These are phyloP conservation scores for Penicillium sp. DNA, from an alignment of 2,329 filamentous ascomycete species.

Conservation along the genomic window DNA sequence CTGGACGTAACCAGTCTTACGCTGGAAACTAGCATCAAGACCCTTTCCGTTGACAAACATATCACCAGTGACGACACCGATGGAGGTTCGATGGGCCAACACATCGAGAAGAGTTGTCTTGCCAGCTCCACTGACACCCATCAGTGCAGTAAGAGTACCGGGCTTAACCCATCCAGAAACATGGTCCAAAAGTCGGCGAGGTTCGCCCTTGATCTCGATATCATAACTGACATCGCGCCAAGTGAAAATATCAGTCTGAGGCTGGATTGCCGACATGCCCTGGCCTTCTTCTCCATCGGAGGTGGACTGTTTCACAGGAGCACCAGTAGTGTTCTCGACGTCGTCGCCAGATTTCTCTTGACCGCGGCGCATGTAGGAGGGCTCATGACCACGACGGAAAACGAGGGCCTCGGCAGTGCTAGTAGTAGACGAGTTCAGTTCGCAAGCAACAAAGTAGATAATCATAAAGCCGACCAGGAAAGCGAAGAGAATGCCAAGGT, in stretches of 20 bases:
- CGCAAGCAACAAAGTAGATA: slow-evolving; percentile 59
- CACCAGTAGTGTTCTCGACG: slow-evolving; percentile 1
- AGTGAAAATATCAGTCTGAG: slow-evolving; percentile 22
- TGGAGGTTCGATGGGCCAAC: slow-evolving; percentile 59
- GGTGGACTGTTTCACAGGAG: neutral
- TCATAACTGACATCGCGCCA: slow-evolving; percentile 66
- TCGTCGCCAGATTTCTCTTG: slow-evolving; percentile 7
- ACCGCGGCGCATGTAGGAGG: slow-evolving; percentile 19
- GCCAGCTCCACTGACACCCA: slow-evolving; percentile 65
- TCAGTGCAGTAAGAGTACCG: slow-evolving; percentile 57
- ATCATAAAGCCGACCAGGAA: slow-evolving; percentile 49
- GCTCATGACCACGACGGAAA: slow-evolving; percentile 63
- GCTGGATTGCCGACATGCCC: slow-evolving; percentile 13
- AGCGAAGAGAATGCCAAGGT: slow-evolving; percentile 69
- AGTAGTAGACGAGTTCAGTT: slow-evolving; percentile 54
- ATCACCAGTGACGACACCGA: slow-evolving; percentile 66
- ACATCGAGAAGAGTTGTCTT: slow-evolving; percentile 65
- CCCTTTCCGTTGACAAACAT: slow-evolving; percentile 66
- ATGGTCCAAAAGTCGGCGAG: slow-evolving; percentile 26
- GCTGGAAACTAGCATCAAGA: slow-evolving; percentile 61
- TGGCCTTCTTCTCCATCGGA: slow-evolving; percentile 13
- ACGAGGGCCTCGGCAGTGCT: slow-evolving; percentile 74
- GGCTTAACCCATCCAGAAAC: slow-evolving; percentile 63
- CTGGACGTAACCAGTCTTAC: slow-evolving; percentile 69
- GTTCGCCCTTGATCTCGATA: slow-evolving; percentile 61